These are phyloP conservation scores for Coemansia sp. DNA, from an alignment of 192 early-diverging fungal genomes.

Conservation along the genomic window DNA sequence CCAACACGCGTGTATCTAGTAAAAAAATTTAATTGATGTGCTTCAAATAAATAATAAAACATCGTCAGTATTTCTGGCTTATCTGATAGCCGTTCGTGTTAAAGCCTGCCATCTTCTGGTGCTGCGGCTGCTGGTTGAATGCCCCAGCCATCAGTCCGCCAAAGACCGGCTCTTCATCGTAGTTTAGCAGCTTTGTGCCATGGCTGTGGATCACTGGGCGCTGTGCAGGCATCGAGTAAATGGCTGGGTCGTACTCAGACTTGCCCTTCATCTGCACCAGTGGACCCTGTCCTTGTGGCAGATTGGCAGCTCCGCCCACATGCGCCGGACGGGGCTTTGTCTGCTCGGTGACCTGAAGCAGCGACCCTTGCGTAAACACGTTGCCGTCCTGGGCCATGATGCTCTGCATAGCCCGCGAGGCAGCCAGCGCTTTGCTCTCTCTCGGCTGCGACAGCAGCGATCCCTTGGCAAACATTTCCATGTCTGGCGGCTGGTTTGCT, in stretches of 20 bases:
- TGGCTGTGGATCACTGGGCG: background rate
- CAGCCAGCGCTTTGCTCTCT: conserved; percentile 52
- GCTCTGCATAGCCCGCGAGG: conserved; percentile 51
- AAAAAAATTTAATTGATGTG: too few relatives aligned
- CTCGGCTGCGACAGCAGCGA: conserved; percentile 51
- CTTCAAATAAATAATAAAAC: too few relatives aligned
- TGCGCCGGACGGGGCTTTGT: conserved; percentile 38
- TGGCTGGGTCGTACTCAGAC: background rate
- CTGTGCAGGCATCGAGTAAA: background rate
- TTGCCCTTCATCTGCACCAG: conserved; percentile 36
- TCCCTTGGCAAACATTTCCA: conserved; percentile 46
- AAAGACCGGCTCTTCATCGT: conserved; percentile 2
- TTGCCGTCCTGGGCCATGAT: conserved; percentile 47
- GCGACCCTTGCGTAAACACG: conserved; percentile 50
- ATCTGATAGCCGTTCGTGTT: background rate
- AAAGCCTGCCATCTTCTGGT: background rate
- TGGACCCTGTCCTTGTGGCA: conserved; percentile 24
- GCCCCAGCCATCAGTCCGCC: conserved; percentile 11
- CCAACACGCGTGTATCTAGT: too few relatives aligned
- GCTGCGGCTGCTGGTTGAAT: conserved; percentile 7
- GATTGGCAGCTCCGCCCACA: conserved; percentile 35
- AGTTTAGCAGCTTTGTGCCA: background rate
- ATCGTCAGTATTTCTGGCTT: background rate
- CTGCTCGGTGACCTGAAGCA: conserved; percentile 43
- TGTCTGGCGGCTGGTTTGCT: conserved; percentile 21